These are phyloP conservation scores for Yamadazyma dushanensis DNA, from an alignment of 1,139 yeast species.

Conservation along the genomic window DNA sequence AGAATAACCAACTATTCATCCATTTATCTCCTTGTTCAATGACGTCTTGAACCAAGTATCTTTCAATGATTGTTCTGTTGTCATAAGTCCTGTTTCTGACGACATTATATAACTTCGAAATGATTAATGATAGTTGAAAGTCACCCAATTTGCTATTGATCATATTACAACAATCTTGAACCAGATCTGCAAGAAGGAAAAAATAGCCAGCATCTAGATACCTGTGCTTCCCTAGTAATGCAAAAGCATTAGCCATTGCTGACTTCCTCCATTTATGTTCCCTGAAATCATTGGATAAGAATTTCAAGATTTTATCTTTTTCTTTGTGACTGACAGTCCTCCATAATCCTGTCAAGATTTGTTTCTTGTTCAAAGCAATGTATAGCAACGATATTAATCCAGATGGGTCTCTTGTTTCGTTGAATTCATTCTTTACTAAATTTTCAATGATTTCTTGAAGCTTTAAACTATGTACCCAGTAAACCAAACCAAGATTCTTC, in stretches of 20 bases:
- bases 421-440: constrained; percentile 69
- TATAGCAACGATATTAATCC: constrained; percentile 70
- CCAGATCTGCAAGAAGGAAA: constrained; percentile 75
- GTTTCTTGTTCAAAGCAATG: constrained; percentile 75
- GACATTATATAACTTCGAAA: constrained; percentile 63
- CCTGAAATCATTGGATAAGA: constrained; percentile 73
- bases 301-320: constrained; percentile 74
- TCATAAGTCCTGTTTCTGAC: constrained; percentile 22
- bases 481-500: constrained; percentile 62
- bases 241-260: constrained; percentile 91
- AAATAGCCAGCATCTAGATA: constrained; percentile 87
- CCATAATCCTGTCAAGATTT: constrained; percentile 81
- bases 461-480: constrained; percentile 63
- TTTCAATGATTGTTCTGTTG: constrained; percentile 31
- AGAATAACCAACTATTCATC: constrained; percentile 79
- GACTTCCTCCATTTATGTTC: constrained; percentile 81
- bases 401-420: constrained; percentile 68
- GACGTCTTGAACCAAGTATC: constrained; percentile 58
- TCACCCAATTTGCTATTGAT: constrained; percentile 67
- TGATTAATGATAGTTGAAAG: constrained; percentile 70
- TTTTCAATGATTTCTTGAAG: constrained; percentile 59
- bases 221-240: constrained; percentile 82
- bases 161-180: constrained; percentile 77
- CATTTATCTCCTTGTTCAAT: constrained; percentile 71
- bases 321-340: constrained; percentile 76